These are phyloP conservation scores for Filobasidium uniguttulatum DNA, from an alignment of 1,284 basidiomycete species.

Conservation along the genomic window DNA sequence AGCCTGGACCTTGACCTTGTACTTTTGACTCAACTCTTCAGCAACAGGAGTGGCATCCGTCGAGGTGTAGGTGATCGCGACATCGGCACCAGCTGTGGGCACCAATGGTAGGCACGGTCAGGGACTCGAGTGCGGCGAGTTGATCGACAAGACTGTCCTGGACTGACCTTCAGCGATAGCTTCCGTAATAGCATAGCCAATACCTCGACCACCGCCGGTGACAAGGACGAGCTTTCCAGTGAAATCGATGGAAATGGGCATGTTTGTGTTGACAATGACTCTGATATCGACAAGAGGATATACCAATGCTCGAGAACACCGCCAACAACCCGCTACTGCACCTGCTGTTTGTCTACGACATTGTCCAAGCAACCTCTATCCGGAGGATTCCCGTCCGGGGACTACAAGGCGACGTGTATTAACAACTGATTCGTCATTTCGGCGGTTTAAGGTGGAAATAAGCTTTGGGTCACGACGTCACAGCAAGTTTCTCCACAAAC, in stretches of 20 bases:
- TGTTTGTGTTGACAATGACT: conserved; percentile 7
- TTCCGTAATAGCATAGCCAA: conserved; percentile 22
- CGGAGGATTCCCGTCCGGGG: background rate
- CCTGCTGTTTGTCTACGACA: background rate
- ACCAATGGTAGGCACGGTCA: background rate
- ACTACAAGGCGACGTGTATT: background rate
- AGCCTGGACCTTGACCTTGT: conserved; percentile 21
- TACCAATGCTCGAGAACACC: background rate
- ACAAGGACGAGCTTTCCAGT: conserved; percentile 23
- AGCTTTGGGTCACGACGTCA: too few species aligned
- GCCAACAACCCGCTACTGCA: background rate
- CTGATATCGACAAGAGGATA: too few species aligned
- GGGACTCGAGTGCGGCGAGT: too few species aligned
- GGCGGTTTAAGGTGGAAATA: background rate
- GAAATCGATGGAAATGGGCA: conserved; percentile 23
- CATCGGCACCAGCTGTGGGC: conserved; percentile 26
- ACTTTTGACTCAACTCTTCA: conserved; percentile 18
- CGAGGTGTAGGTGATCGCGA: conserved; percentile 33
- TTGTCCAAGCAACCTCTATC: background rate
- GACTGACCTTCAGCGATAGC: conserved; percentile 20
- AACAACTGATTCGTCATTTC: background rate
- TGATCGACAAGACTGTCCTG: background rate
- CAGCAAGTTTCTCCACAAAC: too few species aligned
- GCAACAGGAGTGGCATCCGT: conserved; percentile 22
- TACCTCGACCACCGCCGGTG: conserved; percentile 18